Evolutionary conservation across 768 basidiomycete species (phyloP).

Genomic region (Phaffia australis): DNA sequence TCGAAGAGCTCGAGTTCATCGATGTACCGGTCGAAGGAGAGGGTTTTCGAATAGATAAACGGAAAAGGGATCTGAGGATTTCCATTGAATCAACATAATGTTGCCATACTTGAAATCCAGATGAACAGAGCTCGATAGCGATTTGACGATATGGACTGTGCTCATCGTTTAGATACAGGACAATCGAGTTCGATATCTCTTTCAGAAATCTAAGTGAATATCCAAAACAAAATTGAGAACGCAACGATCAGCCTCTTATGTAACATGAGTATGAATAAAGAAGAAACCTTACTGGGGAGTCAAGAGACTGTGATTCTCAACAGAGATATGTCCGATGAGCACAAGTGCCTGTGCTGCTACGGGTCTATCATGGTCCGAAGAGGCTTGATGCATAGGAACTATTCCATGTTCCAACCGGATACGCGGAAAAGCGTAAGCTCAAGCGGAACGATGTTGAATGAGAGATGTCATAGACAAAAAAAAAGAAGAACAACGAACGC

Average conservation of each 20-base stretch:
- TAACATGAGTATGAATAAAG: neutral
- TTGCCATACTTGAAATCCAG: conserved; percentile 90
- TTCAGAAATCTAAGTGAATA: conserved; percentile 52
- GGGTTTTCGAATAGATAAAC: conserved; percentile 50
- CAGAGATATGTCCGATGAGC: conserved; percentile 69
- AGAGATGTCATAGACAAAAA: too few species aligned
- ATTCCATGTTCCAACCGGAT: neutral
- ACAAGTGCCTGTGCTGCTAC: conserved; percentile 61
- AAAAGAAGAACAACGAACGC: conserved; percentile 41
- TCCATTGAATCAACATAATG: conserved; percentile 83
- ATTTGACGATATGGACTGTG: conserved; percentile 49
- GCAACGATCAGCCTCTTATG: neutral
- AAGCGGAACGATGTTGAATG: neutral
- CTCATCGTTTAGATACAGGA: conserved; percentile 58
- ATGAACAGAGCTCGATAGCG: conserved; percentile 78
- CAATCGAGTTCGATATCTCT: conserved; percentile 74
- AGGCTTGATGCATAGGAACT: conserved; percentile 57
- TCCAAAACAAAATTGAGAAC: neutral
- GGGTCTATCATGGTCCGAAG: conserved; percentile 50
- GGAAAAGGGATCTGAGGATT: conserved; percentile 71
- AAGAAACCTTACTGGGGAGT: conserved; percentile 51
- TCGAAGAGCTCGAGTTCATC: conserved; percentile 1
- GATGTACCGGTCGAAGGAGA: neutral
- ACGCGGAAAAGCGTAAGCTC: neutral
- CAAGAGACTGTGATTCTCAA: conserved; percentile 65